Base-by-base conservation (phyloP, 495 filamentous ascomycete genomes). In the Extremus antarcticus region DNA sequence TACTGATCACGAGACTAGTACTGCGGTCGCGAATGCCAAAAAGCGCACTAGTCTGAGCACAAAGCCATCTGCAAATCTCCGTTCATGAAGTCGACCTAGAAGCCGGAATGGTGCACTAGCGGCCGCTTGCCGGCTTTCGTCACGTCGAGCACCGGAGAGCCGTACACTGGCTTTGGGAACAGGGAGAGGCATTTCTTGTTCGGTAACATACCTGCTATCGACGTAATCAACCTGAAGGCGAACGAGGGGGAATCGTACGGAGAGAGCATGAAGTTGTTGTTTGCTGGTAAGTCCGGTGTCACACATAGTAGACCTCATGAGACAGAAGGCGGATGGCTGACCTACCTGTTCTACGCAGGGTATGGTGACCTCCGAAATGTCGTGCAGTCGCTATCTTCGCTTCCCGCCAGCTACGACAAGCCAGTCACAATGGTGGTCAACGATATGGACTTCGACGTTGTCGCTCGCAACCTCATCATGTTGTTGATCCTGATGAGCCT, bases 361-460 rank as follows among this genome's bases (percentile, higher is more conserved):
- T 76, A 74, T 1, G 74, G 74, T 41, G 74, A 79, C 52, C 47
- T 74, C 13, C 62, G 74, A 17, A 73, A 76, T 58, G 51, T 73
- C 10, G 53, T 76, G 45, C 67, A 67, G 55, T 72, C 75, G 0
- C 51, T 78, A 21, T 48, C 53, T 11, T 21, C 56, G 0, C 56
- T 78, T 17, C 71, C 71, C 0, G 51, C n/a, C 1, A 53, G 17
- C 1, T 74, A 69, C 49, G 56, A 24, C 4, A 38, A 58, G 0
- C 17, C 52, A 0, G 50, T 71, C 43, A 35, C 60, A 1, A 56
- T 73, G 0, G 59, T 63, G 0, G 38, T 78, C 2, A 78, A 77
- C 51, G 75, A 80, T 50, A 1, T 20, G n/a, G 70, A 76, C 19
- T 46, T 71, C 25, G 62, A 68, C 22, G 54, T 78, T 17, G 71